Conservation (phyloP, 805 yeast species). For the Jamesozyma hellenica region DNA sequence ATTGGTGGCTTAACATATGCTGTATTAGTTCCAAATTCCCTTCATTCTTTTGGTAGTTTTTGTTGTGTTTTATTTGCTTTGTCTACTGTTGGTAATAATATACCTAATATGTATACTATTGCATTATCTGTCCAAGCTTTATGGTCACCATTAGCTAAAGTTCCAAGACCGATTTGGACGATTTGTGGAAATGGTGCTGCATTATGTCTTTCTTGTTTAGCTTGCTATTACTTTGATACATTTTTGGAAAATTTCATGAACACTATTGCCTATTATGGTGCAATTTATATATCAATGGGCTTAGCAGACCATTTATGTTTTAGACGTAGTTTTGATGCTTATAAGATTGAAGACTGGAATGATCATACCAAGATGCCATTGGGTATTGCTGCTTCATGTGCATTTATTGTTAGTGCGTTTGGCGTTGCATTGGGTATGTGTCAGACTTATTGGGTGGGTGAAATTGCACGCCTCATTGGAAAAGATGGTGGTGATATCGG, state of each 20-base stretch:
- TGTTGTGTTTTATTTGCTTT: constrained; percentile 74
- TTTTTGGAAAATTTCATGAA: constrained; percentile 83
- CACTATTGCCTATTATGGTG: constrained; percentile 82
- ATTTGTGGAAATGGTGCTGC: constrained; percentile 61
- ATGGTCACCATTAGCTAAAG: constrained; percentile 57
- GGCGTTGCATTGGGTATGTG: constrained; percentile 82
- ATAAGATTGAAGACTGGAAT: constrained; percentile 52
- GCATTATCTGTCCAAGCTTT: constrained; percentile 77
- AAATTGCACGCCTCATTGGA: constrained; percentile 51
- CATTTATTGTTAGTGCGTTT: constrained; percentile 71
- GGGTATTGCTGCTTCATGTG: constrained; percentile 68
- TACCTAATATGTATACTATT: constrained; percentile 87
- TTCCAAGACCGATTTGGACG: constrained; percentile 82
- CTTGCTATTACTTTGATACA: constrained; percentile 57
- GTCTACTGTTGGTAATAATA: constrained; percentile 81
- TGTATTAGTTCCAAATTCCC: constrained; percentile 64
- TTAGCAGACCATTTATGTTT: constrained; percentile 74
- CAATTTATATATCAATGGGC: constrained; percentile 67
- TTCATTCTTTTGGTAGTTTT: constrained; percentile 84
- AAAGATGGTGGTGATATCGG: constrained; percentile 53
- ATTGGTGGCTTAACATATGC: constrained; percentile 78
- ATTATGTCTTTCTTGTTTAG: constrained; percentile 82
- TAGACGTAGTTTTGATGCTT: constrained; percentile 47
- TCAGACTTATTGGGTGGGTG: constrained; percentile 77
- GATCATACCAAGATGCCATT: constrained; percentile 52